These are phyloP conservation scores for Favolaschia claudopus DNA, from an alignment of 768 basidiomycete genomes.

Conservation along the genomic window DNA sequence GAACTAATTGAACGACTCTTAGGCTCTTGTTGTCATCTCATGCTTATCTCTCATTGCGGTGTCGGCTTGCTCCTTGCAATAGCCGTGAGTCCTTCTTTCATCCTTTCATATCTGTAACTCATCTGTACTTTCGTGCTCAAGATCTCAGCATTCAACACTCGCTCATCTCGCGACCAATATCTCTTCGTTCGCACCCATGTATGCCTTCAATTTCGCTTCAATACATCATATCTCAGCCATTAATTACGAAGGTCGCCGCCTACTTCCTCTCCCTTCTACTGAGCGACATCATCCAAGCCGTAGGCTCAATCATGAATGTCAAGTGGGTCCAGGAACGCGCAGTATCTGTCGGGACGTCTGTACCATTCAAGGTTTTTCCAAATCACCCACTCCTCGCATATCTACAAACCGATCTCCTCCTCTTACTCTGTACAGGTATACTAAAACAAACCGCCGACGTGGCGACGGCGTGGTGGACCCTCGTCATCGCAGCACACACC, in stretches of 20 bases:
- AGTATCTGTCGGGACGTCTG: conserved; percentile 50
- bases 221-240: conserved; percentile 47
- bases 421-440: conserved; percentile 38
- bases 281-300: conserved; percentile 55
- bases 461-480: conserved; percentile 56
- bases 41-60: conserved; percentile 50
- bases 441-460: conserved; percentile 61
- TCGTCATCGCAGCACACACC: conserved; percentile 59
- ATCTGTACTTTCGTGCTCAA: background rate
- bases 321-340: conserved; percentile 48
- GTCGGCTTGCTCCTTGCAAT: conserved; percentile 47
- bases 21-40: conserved; percentile 51
- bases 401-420: background rate
- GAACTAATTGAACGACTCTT: too few relatives aligned
- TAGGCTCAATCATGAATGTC: conserved; percentile 53
- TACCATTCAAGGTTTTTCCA: conserved; percentile 47
- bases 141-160: conserved; percentile 58
- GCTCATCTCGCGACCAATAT: conserved; percentile 46
- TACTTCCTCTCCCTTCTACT: conserved; percentile 62
- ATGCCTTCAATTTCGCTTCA: conserved; percentile 40
- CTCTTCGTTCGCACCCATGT: conserved; percentile 64
- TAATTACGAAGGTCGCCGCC: conserved; percentile 58
- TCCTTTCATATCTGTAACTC: too few relatives aligned
- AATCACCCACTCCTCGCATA: background rate
- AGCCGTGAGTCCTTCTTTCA: too few relatives aligned